Percentiles rank a stretch among this genome's conserved stretches.
Conservation (phyloP, 108 stramenopile species). For the Skeletonema potamos region DNA sequence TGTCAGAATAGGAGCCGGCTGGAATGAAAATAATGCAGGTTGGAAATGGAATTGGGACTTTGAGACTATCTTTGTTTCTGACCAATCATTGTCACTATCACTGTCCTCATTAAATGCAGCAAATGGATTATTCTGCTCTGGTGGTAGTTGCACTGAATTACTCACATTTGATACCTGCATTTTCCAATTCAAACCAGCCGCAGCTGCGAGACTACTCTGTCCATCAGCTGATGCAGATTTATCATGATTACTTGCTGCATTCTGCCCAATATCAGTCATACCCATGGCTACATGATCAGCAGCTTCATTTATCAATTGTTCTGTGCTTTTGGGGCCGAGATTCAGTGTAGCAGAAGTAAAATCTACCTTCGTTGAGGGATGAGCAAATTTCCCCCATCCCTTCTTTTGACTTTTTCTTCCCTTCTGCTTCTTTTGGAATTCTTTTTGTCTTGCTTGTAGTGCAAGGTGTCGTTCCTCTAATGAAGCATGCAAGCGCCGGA, state of each 20-base stretch:
- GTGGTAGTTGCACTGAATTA: constrained; percentile 2
- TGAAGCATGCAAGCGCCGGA: constrained; percentile 32
- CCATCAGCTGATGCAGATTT: background rate
- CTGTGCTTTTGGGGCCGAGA: constrained; percentile 38
- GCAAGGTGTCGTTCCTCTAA: constrained; percentile 41
- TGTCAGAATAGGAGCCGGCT: background rate
- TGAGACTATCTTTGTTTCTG: background rate
- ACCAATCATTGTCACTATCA: constrained; percentile 39
- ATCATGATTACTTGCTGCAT: background rate
- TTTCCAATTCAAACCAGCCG: constrained; percentile 28
- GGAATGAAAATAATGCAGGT: constrained; percentile 40
- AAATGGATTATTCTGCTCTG: constrained; percentile 32
- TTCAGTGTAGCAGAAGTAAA: constrained; percentile 32
- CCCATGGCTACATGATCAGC: constrained; percentile 30
- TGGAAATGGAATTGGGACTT: constrained; percentile 20
- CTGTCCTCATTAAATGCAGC: constrained; percentile 39
- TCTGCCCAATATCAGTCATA: constrained; percentile 38
- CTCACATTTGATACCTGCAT: background rate
- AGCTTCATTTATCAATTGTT: constrained; percentile 45
- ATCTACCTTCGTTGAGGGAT: background rate
- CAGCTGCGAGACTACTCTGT: constrained; percentile 36
- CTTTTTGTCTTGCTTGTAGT: constrained; percentile 35
- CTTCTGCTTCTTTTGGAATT: constrained; percentile 18
- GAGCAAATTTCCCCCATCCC: constrained; percentile 25
- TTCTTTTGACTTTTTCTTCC: constrained; percentile 16